Evolutionary conservation across 2,329 filamentous ascomycete species (phyloP).

Genomic region (Botrytis galanthina): DNA sequence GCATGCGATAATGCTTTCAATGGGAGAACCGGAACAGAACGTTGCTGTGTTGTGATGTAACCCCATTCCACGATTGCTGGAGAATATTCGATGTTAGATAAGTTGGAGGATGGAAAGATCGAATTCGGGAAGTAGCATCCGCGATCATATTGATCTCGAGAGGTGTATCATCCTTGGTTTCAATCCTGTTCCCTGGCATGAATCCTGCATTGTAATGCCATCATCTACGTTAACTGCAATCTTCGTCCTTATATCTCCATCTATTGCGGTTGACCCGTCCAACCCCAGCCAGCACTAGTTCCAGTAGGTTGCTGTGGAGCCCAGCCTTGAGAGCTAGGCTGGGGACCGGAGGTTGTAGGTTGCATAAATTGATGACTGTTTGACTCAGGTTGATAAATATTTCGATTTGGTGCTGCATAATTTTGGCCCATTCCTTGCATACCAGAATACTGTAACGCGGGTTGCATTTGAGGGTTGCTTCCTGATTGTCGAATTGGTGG

Average conservation of each 20-base stretch:
- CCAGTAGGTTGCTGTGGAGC: constrained; percentile 35
- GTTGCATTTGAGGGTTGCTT: constrained; percentile 55
- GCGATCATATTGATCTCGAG: neutral
- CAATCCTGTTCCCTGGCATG: neutral
- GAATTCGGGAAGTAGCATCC: neutral
- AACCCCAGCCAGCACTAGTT: constrained; percentile 35
- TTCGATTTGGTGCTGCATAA: constrained; percentile 53
- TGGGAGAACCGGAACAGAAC: neutral
- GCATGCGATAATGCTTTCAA: neutral
- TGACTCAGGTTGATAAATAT: constrained; percentile 60
- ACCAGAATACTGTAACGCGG: constrained; percentile 59
- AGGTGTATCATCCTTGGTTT: too few relatives aligned
- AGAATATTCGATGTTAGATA: neutral
- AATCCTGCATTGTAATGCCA: constrained; percentile 24
- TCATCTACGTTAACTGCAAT: constrained; percentile 28
- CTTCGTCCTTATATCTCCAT: neutral
- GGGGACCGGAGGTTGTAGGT: constrained; percentile 47
- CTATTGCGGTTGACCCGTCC: constrained; percentile 35
- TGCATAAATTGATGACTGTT: constrained; percentile 68
- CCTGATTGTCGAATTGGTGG: constrained; percentile 59
- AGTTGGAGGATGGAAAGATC: neutral
- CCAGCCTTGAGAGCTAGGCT: constrained; percentile 38
- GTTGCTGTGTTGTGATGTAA: neutral
- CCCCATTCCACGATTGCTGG: neutral
- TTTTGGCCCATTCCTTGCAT: constrained; percentile 61